Percentiles rank a stretch among this genome's conserved stretches.
phyloP scores from a whole-genome alignment of 179 eudicot genomes.

The Spergularia azorica region DNA sequence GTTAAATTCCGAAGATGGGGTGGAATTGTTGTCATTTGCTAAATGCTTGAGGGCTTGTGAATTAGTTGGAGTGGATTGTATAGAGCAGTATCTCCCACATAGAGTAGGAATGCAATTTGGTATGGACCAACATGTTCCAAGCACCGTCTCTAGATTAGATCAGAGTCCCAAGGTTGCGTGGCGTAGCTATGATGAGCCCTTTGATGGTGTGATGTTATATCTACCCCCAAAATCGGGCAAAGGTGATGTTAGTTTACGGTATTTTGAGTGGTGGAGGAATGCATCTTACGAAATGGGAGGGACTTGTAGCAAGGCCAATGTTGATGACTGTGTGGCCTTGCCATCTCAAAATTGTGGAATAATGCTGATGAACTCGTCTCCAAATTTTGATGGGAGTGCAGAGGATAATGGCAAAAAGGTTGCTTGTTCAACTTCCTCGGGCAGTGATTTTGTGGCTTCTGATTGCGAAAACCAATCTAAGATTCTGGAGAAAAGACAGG shows the following conservation, averaged over 20 bases:
- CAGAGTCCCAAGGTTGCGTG: slow-evolving; percentile 12
- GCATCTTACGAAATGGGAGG: background rate
- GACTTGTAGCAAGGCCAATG: background rate
- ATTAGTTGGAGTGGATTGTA: slow-evolving; percentile 38
- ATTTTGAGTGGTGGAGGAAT: slow-evolving; percentile 36
- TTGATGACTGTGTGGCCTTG: too few species aligned
- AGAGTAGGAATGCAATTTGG: slow-evolving; percentile 51
- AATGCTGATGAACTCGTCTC: background rate
- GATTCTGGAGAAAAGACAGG: too few species aligned
- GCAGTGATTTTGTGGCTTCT: too few species aligned
- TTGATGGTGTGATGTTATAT: slow-evolving; percentile 22
- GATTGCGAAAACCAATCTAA: too few species aligned
- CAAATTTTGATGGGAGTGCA: background rate
- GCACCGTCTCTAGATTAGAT: background rate
- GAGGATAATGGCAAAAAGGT: background rate
- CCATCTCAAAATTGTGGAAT: too few species aligned
- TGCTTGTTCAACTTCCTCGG: too few species aligned
- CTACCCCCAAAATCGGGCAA: slow-evolving; percentile 23
- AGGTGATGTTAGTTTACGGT: slow-evolving; percentile 30
- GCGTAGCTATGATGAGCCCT: slow-evolving; percentile 16
- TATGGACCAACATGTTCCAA: slow-evolving; percentile 43
- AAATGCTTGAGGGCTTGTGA: slow-evolving; percentile 34
- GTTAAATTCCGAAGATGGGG: slow-evolving; percentile 8
- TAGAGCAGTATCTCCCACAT: slow-evolving; percentile 41
- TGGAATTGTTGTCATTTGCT: slow-evolving; percentile 27